Conservation (phyloP, 805 yeast species). For the Scheffersomyces amazonensis region DNA sequence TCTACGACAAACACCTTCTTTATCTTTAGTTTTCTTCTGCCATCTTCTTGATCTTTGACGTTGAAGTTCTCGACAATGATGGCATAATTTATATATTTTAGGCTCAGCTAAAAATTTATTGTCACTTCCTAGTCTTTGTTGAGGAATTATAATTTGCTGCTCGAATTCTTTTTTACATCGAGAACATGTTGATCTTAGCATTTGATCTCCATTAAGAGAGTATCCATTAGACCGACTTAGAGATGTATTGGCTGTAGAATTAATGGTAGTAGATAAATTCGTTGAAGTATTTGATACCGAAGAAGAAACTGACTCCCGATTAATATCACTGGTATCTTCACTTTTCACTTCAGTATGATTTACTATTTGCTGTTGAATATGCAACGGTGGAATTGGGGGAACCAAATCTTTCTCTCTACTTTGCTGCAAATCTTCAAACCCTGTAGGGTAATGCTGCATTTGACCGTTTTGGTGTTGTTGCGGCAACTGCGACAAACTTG, state of each 20-base stretch:
- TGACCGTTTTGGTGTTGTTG: constrained; percentile 1
- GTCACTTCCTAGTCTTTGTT: constrained; percentile 12
- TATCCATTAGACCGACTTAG: not conserved
- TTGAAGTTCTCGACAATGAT: constrained; percentile 63
- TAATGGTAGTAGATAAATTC: not conserved
- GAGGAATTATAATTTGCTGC: constrained; percentile 37
- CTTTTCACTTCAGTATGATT: not conserved
- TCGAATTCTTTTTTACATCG: constrained; percentile 61
- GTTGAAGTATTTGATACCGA: not conserved
- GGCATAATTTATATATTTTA: constrained; percentile 53
- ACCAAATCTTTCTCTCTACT: constrained; percentile 14
- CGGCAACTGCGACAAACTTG: not conserved
- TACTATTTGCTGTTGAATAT: constrained; percentile 39
- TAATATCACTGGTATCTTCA: not conserved
- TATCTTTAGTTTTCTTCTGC: constrained; percentile 60
- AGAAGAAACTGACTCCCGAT: not conserved
- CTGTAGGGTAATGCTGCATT: not conserved
- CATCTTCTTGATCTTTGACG: constrained; percentile 61
- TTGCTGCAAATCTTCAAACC: not conserved
- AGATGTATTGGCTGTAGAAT: not conserved
- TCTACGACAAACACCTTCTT: constrained; percentile 61
- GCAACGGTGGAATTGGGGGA: constrained; percentile 41
- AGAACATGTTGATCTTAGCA: constrained; percentile 42
- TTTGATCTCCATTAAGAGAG: constrained; percentile 16
- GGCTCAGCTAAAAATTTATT: constrained; percentile 33